These are phyloP conservation scores for Alternaria alternata DNA, from an alignment of 2,329 filamentous ascomycete genomes.

Conservation along the genomic window DNA sequence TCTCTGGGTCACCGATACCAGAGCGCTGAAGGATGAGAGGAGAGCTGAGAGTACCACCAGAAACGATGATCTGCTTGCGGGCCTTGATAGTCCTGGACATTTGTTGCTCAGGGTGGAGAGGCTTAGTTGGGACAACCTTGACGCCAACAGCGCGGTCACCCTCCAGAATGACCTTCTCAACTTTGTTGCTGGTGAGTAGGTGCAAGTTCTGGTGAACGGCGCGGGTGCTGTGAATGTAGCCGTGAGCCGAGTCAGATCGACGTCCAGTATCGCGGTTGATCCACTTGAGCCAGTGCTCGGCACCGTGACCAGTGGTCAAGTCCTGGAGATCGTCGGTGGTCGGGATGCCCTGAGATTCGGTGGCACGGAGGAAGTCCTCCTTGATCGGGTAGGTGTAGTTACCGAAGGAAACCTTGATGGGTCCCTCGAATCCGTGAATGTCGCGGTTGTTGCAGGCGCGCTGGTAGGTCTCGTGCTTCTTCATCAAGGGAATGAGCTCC, in stretches of 20 bases:
- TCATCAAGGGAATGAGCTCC: slow-evolving; percentile 78
- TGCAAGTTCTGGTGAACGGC: slow-evolving; percentile 75
- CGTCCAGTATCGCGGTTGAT: slow-evolving; percentile 76
- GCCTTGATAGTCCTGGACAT: slow-evolving; percentile 69
- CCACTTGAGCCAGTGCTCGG: slow-evolving; percentile 87
- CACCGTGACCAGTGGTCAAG: slow-evolving; percentile 71
- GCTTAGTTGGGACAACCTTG: slow-evolving; percentile 74
- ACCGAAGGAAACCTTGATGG: slow-evolving; percentile 81
- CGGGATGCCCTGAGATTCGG: slow-evolving; percentile 77
- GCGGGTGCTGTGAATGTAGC: slow-evolving; percentile 79
- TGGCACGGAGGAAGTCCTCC: slow-evolving; percentile 78
- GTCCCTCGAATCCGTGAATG: slow-evolving; percentile 78
- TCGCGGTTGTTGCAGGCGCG: slow-evolving; percentile 63
- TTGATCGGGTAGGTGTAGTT: slow-evolving; percentile 84
- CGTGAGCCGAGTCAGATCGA: slow-evolving; percentile 78
- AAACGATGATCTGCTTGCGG: slow-evolving; percentile 77
- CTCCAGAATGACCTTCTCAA: slow-evolving; percentile 78
- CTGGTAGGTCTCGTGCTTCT: slow-evolving; percentile 82
- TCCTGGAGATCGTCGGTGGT: slow-evolving; percentile 80
- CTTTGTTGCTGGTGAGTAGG: slow-evolving; percentile 77
- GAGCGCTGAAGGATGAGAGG: slow-evolving; percentile 79
- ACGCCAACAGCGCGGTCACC: slow-evolving; percentile 76
- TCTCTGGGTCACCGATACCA: slow-evolving; percentile 75
- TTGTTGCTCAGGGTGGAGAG: slow-evolving; percentile 63
- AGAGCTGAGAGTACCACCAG: slow-evolving; percentile 75